Evolutionary conservation across 2,329 filamentous ascomycete genomes (phyloP).

Genomic region (Paracoccidioides brasiliensis): DNA sequence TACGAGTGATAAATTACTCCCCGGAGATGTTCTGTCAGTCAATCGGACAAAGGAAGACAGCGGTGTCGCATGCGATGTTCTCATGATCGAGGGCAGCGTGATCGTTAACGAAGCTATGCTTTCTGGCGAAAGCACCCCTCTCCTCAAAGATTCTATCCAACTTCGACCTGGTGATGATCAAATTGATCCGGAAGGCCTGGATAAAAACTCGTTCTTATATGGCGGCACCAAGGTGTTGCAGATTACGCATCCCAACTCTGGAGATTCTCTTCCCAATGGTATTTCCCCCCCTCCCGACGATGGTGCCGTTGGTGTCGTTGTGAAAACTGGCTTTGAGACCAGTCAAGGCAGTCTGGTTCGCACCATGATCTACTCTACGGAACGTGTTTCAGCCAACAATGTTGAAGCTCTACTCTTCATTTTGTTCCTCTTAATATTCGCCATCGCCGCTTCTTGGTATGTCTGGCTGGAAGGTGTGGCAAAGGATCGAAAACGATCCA

Average conservation of each 20-base stretch:
- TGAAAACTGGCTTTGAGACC: slow-evolving; percentile 97
- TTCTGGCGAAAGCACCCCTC: slow-evolving; percentile 91
- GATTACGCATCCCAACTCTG: slow-evolving; percentile 68
- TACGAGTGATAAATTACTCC: slow-evolving; percentile 80
- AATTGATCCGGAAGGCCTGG: slow-evolving; percentile 78
- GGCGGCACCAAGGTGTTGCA: slow-evolving; percentile 96
- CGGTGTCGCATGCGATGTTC: slow-evolving; percentile 93
- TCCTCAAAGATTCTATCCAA: slow-evolving; percentile 91
- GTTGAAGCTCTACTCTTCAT: slow-evolving; percentile 95
- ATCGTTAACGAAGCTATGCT: slow-evolving; percentile 99
- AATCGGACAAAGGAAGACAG: slow-evolving; percentile 92
- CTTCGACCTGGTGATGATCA: slow-evolving; percentile 67
- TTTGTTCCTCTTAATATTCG: slow-evolving; percentile 88
- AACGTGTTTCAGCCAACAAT: slow-evolving; percentile 97
- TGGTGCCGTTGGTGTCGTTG: slow-evolving; percentile 83
- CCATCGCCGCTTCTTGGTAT: slow-evolving; percentile 95
- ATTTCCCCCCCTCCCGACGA: slow-evolving; percentile 80
- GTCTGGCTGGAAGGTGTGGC: slow-evolving; percentile 95
- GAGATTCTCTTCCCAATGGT: slow-evolving; percentile 47
- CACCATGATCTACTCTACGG: slow-evolving; percentile 99
- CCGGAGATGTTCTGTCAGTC: slow-evolving; percentile 85
- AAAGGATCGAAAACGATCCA: slow-evolving; percentile 91
- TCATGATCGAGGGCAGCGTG: slow-evolving; percentile 83
- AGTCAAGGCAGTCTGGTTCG: slow-evolving; percentile 94
- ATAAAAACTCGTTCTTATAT: slow-evolving; percentile 94